These are phyloP conservation scores for Epichloe elymi DNA, from an alignment of 2,329 filamentous ascomycete species.

Conservation along the genomic window DNA sequence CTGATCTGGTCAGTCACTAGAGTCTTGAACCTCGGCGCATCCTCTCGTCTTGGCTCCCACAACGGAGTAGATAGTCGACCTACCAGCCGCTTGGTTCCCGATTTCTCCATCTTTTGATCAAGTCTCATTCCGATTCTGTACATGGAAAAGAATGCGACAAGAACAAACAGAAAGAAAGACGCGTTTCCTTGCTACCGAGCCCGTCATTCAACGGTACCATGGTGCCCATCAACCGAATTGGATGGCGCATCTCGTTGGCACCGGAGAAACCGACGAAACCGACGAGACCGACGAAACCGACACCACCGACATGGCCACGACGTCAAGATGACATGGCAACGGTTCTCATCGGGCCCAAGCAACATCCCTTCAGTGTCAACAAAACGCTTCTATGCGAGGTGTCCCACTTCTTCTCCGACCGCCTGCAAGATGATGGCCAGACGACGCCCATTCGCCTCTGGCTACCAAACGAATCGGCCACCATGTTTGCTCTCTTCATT, in stretches of 20 bases:
- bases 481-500: constrained; percentile 41
- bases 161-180: too few relatives aligned
- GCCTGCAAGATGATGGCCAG: constrained; percentile 23
- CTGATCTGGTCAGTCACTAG: too few relatives aligned
- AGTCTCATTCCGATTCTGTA: too few relatives aligned
- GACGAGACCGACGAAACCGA: constrained; percentile 1
- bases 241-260: neutral
- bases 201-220: neutral
- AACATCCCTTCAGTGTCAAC: constrained; percentile 29
- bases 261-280: too few relatives aligned
- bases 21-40: neutral
- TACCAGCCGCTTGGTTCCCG: too few relatives aligned
- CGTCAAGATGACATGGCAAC: constrained; percentile 17
- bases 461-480: constrained; percentile 33
- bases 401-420: constrained; percentile 35
- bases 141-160: too few relatives aligned
- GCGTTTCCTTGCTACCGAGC: too few relatives aligned
- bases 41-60: neutral
- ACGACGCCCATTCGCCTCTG: constrained; percentile 21
- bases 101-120: too few relatives aligned
- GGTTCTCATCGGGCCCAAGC: constrained; percentile 29
- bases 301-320: constrained; percentile 12
- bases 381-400: constrained; percentile 31
- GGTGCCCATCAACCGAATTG: neutral
- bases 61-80: neutral